phyloP scores from a whole-genome alignment of 2,329 filamentous ascomycete species.

The Aspergillus sp. region DNA sequence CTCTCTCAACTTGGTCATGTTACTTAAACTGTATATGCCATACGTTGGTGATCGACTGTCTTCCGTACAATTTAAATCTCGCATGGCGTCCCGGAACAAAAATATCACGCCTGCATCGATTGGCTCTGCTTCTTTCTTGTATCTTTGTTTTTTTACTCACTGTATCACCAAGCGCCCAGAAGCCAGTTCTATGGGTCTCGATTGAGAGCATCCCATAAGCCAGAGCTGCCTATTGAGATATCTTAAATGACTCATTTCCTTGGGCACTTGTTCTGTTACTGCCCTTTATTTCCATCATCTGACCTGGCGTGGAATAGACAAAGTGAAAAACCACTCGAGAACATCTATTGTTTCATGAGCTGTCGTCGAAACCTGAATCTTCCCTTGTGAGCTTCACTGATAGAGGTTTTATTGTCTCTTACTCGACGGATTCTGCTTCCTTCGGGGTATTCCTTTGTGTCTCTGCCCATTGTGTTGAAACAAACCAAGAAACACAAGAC shows the following conservation, averaged over 20 bases:
- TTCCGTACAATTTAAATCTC: conserved; percentile 8
- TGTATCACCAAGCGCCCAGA: conserved; percentile 15
- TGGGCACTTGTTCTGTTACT: neutral
- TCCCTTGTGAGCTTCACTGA: neutral
- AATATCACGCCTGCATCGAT: conserved; percentile 10
- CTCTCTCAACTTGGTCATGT: conserved; percentile 2
- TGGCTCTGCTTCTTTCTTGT: conserved; percentile 15
- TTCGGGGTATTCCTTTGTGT: neutral
- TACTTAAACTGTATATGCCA: neutral
- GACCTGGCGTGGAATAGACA: neutral
- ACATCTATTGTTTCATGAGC: conserved; percentile 4
- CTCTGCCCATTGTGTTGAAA: neutral
- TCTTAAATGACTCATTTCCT: conserved; percentile 10
- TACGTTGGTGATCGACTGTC: conserved; percentile 1
- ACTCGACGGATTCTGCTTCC: neutral
- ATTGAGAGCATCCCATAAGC: conserved; percentile 7
- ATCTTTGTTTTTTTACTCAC: neutral
- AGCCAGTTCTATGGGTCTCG: conserved; percentile 8
- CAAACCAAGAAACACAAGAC: conserved; percentile 1
- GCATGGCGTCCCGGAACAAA: neutral
- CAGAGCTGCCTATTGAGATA: conserved; percentile 4
- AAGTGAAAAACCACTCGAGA: neutral
- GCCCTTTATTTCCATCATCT: conserved; percentile 1
- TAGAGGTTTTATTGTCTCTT: conserved; percentile 1
- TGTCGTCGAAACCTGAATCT: neutral